These are phyloP conservation scores for Hibiscus syriacus DNA, from an alignment of 345 rosid species.

Conservation along the genomic window DNA sequence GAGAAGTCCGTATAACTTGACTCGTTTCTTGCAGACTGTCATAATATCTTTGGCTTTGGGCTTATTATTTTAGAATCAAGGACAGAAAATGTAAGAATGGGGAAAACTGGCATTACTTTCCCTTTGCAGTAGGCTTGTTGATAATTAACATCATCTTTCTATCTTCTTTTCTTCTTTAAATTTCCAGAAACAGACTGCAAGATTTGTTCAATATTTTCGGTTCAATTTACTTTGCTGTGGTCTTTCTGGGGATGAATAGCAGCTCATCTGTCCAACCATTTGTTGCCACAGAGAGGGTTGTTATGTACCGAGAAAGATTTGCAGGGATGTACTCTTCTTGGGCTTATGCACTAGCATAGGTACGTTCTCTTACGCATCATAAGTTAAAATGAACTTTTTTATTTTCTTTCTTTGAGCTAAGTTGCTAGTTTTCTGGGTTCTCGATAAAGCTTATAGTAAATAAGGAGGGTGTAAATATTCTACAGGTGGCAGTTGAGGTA, in stretches of 20 bases:
- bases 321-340: constrained; percentile 77
- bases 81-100: constrained; percentile 47
- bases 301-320: constrained; percentile 67
- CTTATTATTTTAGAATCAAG: constrained; percentile 59
- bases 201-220: constrained; percentile 54
- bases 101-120: neutral
- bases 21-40: constrained; percentile 26
- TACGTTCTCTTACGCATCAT: neutral
- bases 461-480: neutral
- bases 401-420: no score
- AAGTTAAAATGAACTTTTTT: neutral
- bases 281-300: constrained; percentile 48
- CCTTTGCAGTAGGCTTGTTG: neutral
- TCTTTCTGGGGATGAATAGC: constrained; percentile 61
- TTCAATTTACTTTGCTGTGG: constrained; percentile 34
- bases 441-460: neutral
- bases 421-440: no score
- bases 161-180: neutral
- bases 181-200: constrained; percentile 51
- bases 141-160: neutral
- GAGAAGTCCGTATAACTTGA: constrained; percentile 73
- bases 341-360: constrained; percentile 66
- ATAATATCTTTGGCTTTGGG: constrained; percentile 53
- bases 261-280: constrained; percentile 52
- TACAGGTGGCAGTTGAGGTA: constrained; percentile 36